Conservation (phyloP, 169 alveolate species). For the Plasmodium falciparum region DNA sequence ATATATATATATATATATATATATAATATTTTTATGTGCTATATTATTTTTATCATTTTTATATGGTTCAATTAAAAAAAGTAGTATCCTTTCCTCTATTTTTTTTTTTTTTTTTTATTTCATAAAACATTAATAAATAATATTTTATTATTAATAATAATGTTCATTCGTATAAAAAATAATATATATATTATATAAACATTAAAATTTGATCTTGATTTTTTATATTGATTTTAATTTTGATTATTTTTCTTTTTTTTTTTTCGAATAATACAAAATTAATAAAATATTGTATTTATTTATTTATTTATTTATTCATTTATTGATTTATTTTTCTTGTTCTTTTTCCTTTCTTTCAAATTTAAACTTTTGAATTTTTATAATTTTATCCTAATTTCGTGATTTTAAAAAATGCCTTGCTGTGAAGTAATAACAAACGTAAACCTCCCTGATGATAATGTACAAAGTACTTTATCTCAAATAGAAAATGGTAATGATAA, state of each 20-base stretch:
- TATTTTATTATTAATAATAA: too few species aligned
- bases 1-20: too few species aligned
- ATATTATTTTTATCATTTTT: too few species aligned
- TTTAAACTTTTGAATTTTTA: neutral
- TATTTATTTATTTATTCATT: too few species aligned
- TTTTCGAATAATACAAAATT: neutral
- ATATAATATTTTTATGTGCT: too few species aligned
- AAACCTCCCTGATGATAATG: conserved; percentile 37
- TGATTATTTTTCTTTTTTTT: neutral
- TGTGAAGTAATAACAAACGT: conserved; percentile 48
- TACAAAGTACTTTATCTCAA: conserved; percentile 16
- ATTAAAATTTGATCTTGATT: neutral
- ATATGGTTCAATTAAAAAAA: too few species aligned
- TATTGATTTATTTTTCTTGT: neutral
- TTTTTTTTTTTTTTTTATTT: too few species aligned
- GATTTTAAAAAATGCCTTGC: conserved; percentile 41
- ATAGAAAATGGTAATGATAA: conserved; percentile 37
- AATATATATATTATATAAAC: too few species aligned
- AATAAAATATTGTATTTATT: too few species aligned
- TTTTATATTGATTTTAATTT: neutral
- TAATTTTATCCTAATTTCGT: neutral
- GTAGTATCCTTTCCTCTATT: too few species aligned
- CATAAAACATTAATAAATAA: too few species aligned
- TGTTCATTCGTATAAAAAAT: too few species aligned
- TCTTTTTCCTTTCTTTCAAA: neutral